Base-by-base conservation (phyloP, 2,329 filamentous ascomycete genomes). In the Calonectria crousiana region DNA sequence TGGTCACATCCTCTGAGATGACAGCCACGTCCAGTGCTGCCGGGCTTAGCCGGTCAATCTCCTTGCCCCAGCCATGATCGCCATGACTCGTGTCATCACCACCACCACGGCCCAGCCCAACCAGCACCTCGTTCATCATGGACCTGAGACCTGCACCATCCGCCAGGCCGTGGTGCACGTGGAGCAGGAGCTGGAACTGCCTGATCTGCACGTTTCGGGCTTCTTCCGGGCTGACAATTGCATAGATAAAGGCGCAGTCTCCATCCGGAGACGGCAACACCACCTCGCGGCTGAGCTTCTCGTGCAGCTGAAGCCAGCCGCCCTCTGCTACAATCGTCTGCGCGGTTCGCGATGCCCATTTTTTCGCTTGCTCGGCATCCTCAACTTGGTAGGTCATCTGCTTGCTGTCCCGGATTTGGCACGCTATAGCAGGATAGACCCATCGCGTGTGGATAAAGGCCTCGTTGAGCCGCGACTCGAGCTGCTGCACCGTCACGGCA, bases 191-290 rank as follows among this genome's bases (percentile, higher is more conserved):
- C 6, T 72, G 32, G 23, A 72, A 72, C 32, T 72, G 20, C 14
- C n/a, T 68, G 44, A 72, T 53, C 23, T 68, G 70, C 4, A 52
- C 3, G 47, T 65, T 69, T 28, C 49, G 6, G 6, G 66, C 28
- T 6, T 69, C 52, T 26, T 69, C 65, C 6, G 66, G 56, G n/a
- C n/a, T 53, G 2, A 73, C 8, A 6, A 73, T 6, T 3, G 68
- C 65, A 11, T 73, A 73, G 9, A 73, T 41, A 16, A 69, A 69
- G 0, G 71, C 71, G 23, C 71, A 69, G 53, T 73, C 71, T 8
- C 71, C 71, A 52, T 69, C 56, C 6, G 23, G 2, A 0, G 71
- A 68, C 6, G 70, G 70, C 20, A 72, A 32, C 3, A 68, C 47
- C 28, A 44, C 66, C 26, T 69, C 65, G 20, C 66, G 65, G 13